Evolutionary conservation across 768 basidiomycete species (phyloP), one percentile per base, ranked within the genome.

Genomic region (Lanmaoa pseudosensibilis): DNA sequence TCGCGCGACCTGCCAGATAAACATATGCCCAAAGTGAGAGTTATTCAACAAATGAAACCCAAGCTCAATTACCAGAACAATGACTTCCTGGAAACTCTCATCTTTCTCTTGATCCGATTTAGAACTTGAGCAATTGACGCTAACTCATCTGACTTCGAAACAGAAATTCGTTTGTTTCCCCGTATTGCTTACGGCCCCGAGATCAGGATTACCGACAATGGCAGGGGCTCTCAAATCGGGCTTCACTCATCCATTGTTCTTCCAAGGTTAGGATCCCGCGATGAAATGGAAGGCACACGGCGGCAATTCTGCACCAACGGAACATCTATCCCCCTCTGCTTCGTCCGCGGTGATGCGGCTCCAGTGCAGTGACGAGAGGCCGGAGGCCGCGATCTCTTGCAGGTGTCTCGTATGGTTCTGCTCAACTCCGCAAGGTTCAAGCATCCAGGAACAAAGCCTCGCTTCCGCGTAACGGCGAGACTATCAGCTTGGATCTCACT

Each of bases 281-380:
- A 54, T 66, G 54, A 37, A 55, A 66, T 59, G 57, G 64, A 66
- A 65, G 61, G 52, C 21, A 1, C 30, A 36, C 44, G 47, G 50
- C 13, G 38, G 36, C 15, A 54, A 49, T 58, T 46, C 50, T 44
- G 12, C 45, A 27, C 37, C 25, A 52, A 43, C 19, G 32, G 38
- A 36, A 44, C 52, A 34, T 51, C 39, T 45, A 19, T 43, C 39
- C n/a, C 30, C 23, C 23, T n/a, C 50, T 37, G 36, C 52, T 67
- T 61, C 56, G 59, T 55, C 62, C 65, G 62, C 59, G 65, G 61
- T 36, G 52, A 62, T 62, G n/a, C n/a, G 46, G 44, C 18, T 44
- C 34, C n/a, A 15, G 33, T 13, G 2, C 12, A 46, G 7, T 40
- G 52, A 52, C 37, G 46, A 43, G 39, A 40, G 34, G 18, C 36